Conservation (phyloP, 257 asterid species). For the Penstemon barbatus region DNA sequence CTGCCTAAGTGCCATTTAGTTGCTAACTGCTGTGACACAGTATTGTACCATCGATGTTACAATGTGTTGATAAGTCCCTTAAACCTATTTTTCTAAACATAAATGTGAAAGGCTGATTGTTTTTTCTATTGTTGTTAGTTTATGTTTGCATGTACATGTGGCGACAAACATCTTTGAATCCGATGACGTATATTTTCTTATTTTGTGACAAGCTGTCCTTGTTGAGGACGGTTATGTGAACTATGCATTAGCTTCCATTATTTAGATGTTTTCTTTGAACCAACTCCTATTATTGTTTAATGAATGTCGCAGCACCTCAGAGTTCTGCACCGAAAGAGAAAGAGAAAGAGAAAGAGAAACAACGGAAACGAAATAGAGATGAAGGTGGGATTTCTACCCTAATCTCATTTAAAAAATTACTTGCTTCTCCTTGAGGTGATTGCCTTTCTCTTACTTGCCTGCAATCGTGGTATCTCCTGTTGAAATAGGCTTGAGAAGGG, state of each 20-base stretch:
- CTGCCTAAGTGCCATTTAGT: slow-evolving; percentile 18
- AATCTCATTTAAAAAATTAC: slow-evolving; percentile 6
- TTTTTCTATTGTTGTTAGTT: slow-evolving; percentile 5
- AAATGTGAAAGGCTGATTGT: slow-evolving; percentile 15
- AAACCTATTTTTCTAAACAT: slow-evolving; percentile 12
- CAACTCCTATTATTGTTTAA: slow-evolving; percentile 9
- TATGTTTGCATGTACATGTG: slow-evolving; percentile 11
- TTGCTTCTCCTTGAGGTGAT: slow-evolving; percentile 3
- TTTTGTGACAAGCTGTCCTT: slow-evolving; percentile 13
- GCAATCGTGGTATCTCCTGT: slow-evolving; percentile 1
- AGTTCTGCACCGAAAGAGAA: slow-evolving; percentile 45
- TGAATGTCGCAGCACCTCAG: slow-evolving; percentile 36
- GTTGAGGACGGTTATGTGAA: slow-evolving; percentile 14
- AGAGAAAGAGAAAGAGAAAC: slow-evolving; percentile 59
- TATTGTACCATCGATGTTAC: neutral
- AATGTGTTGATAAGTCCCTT: slow-evolving; percentile 12
- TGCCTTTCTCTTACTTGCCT: slow-evolving; percentile 11
- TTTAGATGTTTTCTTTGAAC: slow-evolving; percentile 11
- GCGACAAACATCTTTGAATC: slow-evolving; percentile 18
- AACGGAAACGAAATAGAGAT: slow-evolving; percentile 58
- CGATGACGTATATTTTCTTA: slow-evolving; percentile 14
- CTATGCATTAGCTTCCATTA: neutral
- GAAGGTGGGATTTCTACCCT: slow-evolving; percentile 52
- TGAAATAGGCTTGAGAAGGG: neutral
- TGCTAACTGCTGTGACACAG: neutral